A percentile compares a stretch with the other conserved stretches of the same genome.
These are phyloP conservation scores for Ramaria sp. DNA, from an alignment of 768 basidiomycete species.

Conservation along the genomic window DNA sequence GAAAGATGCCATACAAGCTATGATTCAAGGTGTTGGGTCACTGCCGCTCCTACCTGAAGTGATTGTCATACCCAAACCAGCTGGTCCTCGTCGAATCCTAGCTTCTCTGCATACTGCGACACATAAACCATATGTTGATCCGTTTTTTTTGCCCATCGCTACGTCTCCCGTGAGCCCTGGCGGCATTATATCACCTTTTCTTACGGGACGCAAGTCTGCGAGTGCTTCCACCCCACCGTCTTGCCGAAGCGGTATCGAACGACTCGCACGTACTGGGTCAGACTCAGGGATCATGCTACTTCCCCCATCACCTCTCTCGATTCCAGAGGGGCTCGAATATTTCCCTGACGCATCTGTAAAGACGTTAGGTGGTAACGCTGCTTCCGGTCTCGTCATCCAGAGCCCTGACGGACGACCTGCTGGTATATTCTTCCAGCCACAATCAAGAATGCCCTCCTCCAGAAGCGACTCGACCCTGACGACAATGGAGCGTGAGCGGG, in stretches of 20 bases:
- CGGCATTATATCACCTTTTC: conserved; percentile 29
- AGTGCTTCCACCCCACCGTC: conserved; percentile 30
- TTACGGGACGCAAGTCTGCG: conserved; percentile 37
- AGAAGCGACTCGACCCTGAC: background rate
- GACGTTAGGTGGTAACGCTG: conserved; percentile 63
- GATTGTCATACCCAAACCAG: conserved; percentile 96
- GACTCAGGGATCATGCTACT: conserved; percentile 27
- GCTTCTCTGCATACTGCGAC: conserved; percentile 88
- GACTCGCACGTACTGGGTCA: conserved; percentile 46
- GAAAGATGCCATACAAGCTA: conserved; percentile 72
- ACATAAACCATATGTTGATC: conserved; percentile 78
- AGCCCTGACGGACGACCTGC: conserved; percentile 88
- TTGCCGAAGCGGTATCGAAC: conserved; percentile 49
- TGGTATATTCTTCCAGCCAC: conserved; percentile 94
- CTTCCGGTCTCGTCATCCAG: conserved; percentile 82
- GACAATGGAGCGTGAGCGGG: conserved; percentile 7
- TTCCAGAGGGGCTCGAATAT: conserved; percentile 67
- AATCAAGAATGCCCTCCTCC: conserved; percentile 9
- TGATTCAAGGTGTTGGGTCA: conserved; percentile 38
- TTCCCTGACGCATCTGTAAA: conserved; percentile 47
- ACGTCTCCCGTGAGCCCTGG: conserved; percentile 82
- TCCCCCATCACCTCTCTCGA: conserved; percentile 62
- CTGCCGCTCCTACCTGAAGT: conserved; percentile 63
- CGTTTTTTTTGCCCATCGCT: conserved; percentile 89
- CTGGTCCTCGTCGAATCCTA: conserved; percentile 86